These are phyloP conservation scores for Herpotrichia juniperi DNA, from an alignment of 2,329 filamentous ascomycete genomes.

Conservation along the genomic window DNA sequence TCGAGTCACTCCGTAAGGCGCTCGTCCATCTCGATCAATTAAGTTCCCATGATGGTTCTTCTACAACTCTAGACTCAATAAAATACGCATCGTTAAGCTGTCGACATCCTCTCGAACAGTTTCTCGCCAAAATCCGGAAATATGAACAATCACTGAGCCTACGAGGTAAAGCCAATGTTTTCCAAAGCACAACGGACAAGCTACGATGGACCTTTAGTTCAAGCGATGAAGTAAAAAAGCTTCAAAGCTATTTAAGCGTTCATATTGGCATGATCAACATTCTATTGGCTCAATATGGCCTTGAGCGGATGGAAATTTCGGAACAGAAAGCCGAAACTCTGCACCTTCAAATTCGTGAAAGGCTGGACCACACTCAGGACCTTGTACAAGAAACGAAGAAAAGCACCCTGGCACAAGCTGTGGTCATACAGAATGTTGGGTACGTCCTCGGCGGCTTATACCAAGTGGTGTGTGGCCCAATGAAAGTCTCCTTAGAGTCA, in stretches of 20 bases:
- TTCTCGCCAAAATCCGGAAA: constrained; percentile 11
- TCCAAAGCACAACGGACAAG: constrained; percentile 2
- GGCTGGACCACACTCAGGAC: background rate
- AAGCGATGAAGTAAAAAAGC: background rate
- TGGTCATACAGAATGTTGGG: background rate
- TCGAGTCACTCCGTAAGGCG: constrained; percentile 7
- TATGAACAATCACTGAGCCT: constrained; percentile 11
- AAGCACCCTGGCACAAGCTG: background rate
- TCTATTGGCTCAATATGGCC: constrained; percentile 1
- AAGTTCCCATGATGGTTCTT: background rate
- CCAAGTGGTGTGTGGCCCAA: background rate
- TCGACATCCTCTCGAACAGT: constrained; percentile 9
- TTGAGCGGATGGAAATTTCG: background rate
- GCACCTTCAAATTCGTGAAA: background rate
- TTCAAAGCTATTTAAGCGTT: constrained; percentile 11
- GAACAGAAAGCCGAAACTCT: background rate
- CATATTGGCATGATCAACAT: constrained; percentile 15
- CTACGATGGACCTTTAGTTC: constrained; percentile 5
- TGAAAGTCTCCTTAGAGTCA: background rate
- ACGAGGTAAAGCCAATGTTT: background rate
- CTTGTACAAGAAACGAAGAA: background rate
- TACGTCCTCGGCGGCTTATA: background rate
- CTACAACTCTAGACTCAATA: background rate
- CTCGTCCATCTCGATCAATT: constrained; percentile 14
- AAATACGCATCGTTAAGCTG: constrained; percentile 13